Percentiles rank a stretch among this genome's conserved stretches.
Conservation (phyloP, 2,329 filamentous ascomycete species). For the Colletotrichum euphorbiae region DNA sequence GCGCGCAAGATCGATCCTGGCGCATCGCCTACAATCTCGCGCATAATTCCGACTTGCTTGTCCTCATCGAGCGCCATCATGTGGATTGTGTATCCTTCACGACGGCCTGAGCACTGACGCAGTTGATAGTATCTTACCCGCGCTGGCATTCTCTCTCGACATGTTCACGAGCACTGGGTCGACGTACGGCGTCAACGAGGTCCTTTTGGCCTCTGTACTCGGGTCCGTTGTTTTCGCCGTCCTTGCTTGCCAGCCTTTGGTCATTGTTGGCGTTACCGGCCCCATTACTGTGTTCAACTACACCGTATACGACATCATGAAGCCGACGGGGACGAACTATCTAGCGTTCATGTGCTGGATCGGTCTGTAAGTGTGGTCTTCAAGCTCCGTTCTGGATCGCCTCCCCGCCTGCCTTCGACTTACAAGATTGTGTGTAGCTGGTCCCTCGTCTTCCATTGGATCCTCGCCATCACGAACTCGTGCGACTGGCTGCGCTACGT, state of each 20-base stretch:
- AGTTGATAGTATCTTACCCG: conserved; percentile 79
- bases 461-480: conserved; percentile 84
- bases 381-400: background rate
- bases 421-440: conserved; percentile 65
- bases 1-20: no score
- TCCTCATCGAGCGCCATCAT: background rate
- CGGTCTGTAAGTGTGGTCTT: conserved; percentile 70
- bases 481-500: conserved; percentile 92
- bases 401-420: background rate
- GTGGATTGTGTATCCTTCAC: no score
- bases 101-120: background rate
- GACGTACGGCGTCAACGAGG: conserved; percentile 91
- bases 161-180: conserved; percentile 91
- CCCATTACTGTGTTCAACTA: conserved; percentile 96
- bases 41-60: no score
- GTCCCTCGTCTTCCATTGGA: conserved; percentile 87
- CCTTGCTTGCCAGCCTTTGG: conserved; percentile 84
- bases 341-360: conserved; percentile 94
- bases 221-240: conserved; percentile 85
- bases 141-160: conserved; percentile 88
- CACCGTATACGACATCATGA: conserved; percentile 91
- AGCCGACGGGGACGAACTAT: conserved; percentile 81
- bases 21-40: no score
- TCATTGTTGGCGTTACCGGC: conserved; percentile 92
- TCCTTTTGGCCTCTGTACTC: conserved; percentile 85